Percentiles rank a stretch among this genome's conserved stretches.
phyloP scores from a whole-genome alignment of 495 filamentous ascomycete species.

The Filosporella fistucella region DNA sequence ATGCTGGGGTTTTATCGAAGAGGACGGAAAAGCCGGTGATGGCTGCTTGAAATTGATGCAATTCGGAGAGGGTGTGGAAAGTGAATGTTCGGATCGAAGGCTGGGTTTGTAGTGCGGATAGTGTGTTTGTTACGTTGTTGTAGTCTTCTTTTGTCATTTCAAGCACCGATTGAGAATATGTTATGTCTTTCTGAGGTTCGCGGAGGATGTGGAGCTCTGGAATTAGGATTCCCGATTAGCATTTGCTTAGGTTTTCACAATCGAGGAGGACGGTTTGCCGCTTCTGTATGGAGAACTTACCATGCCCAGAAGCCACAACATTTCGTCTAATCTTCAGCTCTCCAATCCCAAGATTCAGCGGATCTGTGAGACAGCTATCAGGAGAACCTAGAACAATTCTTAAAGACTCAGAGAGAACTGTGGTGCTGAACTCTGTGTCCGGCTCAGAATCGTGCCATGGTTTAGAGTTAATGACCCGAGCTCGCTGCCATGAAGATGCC shows the following conservation, averaged over 20 bases:
- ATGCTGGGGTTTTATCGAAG: conserved; percentile 65
- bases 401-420: conserved; percentile 63
- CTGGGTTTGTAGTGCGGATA: conserved; percentile 33
- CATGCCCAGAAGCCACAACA: conserved; percentile 33
- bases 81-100: conserved; percentile 41
- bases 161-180: conserved; percentile 59
- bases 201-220: conserved; percentile 59
- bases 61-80: conserved; percentile 47
- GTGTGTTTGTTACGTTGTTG: conserved; percentile 44
- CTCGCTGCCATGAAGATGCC: conserved; percentile 30
- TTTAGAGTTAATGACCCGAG: conserved; percentile 30
- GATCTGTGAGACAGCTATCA: conserved; percentile 64
- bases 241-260: no score
- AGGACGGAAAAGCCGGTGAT: conserved; percentile 71
- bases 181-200: conserved; percentile 59
- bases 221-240: no score
- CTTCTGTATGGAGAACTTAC: no score
- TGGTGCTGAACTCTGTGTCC: conserved; percentile 35
- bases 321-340: conserved; percentile 60
- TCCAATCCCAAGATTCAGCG: conserved; percentile 65
- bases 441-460: background rate
- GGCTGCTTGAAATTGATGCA: conserved; percentile 72
- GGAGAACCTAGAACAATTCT: conserved; percentile 61
- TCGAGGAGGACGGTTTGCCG: no score
- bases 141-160: conserved; percentile 48